Percentiles rank a stretch among this genome's conserved stretches.
Conservation (phyloP, 371 early-diverging fungal species). For the Amoeboaphelidium protococcarum region DNA sequence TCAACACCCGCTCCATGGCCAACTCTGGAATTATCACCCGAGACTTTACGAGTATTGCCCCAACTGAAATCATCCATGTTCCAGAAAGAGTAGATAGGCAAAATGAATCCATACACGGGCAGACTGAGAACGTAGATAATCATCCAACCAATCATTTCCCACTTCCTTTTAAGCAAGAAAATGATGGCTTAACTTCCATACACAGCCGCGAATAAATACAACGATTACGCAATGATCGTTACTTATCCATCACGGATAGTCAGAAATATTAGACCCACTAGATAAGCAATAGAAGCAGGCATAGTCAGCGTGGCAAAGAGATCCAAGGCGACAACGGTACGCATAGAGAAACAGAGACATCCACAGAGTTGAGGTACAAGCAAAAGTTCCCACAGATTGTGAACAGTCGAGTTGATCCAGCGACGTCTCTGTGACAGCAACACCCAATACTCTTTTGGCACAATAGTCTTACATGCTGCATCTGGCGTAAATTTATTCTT, state of each 20-base stretch:
- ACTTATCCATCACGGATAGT: neutral
- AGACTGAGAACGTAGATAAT: neutral
- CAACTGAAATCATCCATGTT: constrained; percentile 26
- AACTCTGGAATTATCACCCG: constrained; percentile 1
- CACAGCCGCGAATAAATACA: neutral
- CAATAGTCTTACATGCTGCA: constrained; percentile 36
- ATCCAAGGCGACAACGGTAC: constrained; percentile 49
- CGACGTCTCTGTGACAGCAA: constrained; percentile 34
- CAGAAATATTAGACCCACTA: constrained; percentile 27
- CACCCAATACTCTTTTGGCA: constrained; percentile 34
- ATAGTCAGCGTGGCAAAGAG: constrained; percentile 36
- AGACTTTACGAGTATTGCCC: constrained; percentile 52
- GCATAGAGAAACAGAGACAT: constrained; percentile 86
- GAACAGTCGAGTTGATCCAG: constrained; percentile 97
- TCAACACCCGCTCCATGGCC: constrained; percentile 2
- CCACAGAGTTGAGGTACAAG: constrained; percentile 70
- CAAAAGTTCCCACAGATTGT: constrained; percentile 78
- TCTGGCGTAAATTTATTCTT: constrained; percentile 88
- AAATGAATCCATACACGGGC: constrained; percentile 7
- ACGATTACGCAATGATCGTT: neutral
- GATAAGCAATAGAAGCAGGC: constrained; percentile 33
- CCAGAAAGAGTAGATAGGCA: constrained; percentile 24
- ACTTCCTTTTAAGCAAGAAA: neutral
- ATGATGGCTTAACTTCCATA: constrained; percentile 3
- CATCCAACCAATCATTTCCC: neutral